Evolutionary conservation across 148 eudicot genomes (phyloP), one percentile per base, ranked within the genome.

Genomic region (Silene uniflora): DNA sequence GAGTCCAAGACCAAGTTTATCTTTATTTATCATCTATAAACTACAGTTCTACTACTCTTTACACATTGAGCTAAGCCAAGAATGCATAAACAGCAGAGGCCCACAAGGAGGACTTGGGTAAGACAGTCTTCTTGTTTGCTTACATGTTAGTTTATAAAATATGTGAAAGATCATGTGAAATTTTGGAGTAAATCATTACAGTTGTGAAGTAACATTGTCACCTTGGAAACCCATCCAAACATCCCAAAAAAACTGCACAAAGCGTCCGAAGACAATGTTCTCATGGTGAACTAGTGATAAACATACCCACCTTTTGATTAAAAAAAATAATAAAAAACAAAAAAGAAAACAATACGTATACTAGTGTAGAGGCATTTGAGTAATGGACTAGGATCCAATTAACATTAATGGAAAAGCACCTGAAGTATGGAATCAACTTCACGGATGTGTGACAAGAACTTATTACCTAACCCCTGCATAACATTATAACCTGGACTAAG

Each of bases 341-440:
- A 32, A 32, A 32, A 32, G 4, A 32, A 32, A 32, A 32, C 35
- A n/a, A 66, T 68, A 10, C 71, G 8, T 21, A 39, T 67, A 42
- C n/a, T 39, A 42, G 54, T 18, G 52, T 42, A 52, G 71, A 6
- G 24, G 19, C 5, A 29, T 18, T 67, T 35, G 24, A 42, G 14
- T 14, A 4, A 54, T 39, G 47, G 13, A 77, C 60, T 5, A 46
- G 29, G 46, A 42, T 64, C 27, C 11, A 23, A 21, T 24, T n/a
- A 76, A 61, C 22, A 68, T 12, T 29, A 24, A 69, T 21, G 61
- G 61, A 67, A 47, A 77, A 75, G 69, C 73, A 95, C 97, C 97
- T 95, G 98, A 79, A 95, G 97, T 75, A 95, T 81, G 70, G 98
- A 90, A 78, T 95, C 98, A 46, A 95, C 98, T 90, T 95, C 98